A percentile compares a stretch with the other conserved stretches of the same genome.
Evolutionary conservation across 78 protist genomes (phyloP).

Genomic region (Pelomyxa schiedti): DNA sequence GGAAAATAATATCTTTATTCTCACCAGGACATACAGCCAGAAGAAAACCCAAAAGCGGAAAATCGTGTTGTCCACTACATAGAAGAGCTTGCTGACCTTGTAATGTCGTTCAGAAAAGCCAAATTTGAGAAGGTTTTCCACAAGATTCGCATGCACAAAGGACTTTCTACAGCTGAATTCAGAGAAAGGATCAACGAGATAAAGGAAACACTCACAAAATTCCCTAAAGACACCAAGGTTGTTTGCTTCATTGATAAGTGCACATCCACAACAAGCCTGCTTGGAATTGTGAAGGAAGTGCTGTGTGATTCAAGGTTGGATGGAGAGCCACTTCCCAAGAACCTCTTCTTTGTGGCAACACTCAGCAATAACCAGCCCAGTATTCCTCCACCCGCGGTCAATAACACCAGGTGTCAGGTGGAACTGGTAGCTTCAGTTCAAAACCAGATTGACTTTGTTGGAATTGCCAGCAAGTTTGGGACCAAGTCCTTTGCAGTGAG

Average conservation of each 20-base stretch:
- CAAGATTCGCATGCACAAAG: constrained; percentile 1
- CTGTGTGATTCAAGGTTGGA: neutral
- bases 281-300: constrained; percentile 5
- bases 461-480: no score
- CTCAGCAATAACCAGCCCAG: no score
- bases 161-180: neutral
- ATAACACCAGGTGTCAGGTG: no score
- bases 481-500: no score
- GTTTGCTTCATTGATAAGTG: constrained; percentile 1
- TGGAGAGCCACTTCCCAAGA: neutral
- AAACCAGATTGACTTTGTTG: no score
- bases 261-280: neutral
- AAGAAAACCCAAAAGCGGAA: no score
- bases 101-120: neutral
- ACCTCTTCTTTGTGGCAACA: constrained; percentile 4
- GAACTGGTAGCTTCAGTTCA: no score
- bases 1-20: no score
- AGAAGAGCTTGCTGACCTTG: neutral
- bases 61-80: no score
- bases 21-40: no score
- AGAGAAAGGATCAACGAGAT: neutral
- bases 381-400: no score
- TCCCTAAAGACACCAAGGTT: neutral
- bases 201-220: neutral
- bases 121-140: neutral